These are phyloP conservation scores for Linderniella brevidens DNA, from an alignment of 257 asterid genomes.

Conservation along the genomic window DNA sequence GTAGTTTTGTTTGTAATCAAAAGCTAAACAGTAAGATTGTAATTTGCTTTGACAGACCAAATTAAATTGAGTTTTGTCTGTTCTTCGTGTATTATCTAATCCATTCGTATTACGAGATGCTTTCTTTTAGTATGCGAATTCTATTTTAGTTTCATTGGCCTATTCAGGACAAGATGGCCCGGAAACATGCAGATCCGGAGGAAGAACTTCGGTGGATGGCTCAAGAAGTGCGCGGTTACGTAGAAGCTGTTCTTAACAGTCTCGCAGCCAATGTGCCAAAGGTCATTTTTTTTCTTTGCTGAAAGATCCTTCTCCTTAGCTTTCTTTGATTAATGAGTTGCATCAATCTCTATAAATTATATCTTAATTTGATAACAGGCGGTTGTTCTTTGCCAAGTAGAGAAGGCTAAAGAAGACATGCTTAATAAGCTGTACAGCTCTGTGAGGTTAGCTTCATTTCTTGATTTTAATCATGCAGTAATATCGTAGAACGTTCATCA, in stretches of 20 bases:
- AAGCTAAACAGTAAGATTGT: too few species aligned
- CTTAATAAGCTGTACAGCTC: conserved; percentile 70
- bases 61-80: too few species aligned
- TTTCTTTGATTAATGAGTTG: not conserved
- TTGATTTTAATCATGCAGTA: too few species aligned
- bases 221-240: conserved; percentile 84
- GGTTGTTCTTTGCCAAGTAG: conserved; percentile 78
- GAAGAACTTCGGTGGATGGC: conserved; percentile 91
- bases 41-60: too few species aligned
- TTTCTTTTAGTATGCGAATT: too few species aligned
- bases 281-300: conserved; percentile 16
- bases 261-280: conserved; percentile 85
- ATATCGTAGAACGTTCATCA: too few species aligned
- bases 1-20: too few species aligned
- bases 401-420: conserved; percentile 83
- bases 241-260: conserved; percentile 76
- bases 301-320: not conserved
- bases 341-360: not conserved
- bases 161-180: conserved; percentile 51
- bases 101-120: too few species aligned
- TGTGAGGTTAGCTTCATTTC: conserved; percentile 29
- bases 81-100: too few species aligned
- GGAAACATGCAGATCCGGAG: conserved; percentile 77
- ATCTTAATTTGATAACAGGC: conserved; percentile 29
- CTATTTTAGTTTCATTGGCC: too few species aligned